phyloP scores from a whole-genome alignment of 2,329 filamentous ascomycete species.

The Bipolaris sorokiniana region DNA sequence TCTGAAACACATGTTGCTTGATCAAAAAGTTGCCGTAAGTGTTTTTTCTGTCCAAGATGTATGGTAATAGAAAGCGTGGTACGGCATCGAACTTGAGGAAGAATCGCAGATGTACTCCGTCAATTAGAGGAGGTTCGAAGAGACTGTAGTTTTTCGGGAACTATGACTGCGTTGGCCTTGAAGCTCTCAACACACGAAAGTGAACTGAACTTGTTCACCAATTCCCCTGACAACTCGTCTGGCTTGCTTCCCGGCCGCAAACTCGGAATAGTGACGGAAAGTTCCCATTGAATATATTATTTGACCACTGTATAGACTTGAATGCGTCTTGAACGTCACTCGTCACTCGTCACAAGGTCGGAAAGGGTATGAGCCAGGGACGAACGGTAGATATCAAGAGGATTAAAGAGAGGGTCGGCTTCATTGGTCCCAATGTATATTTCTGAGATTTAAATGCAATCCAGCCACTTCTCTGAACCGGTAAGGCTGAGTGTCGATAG shows the following conservation, averaged over 20 bases:
- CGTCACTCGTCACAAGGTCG: slow-evolving; percentile 16
- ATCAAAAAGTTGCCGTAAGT: slow-evolving; percentile 57
- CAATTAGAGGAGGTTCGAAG: slow-evolving; percentile 65
- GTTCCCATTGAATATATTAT: slow-evolving; percentile 42
- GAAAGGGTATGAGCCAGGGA: slow-evolving; percentile 32
- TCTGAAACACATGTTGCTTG: slow-evolving; percentile 58
- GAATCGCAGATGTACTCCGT: slow-evolving; percentile 70
- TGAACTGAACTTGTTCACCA: slow-evolving; percentile 19
- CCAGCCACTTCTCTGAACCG: background rate
- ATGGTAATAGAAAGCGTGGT: slow-evolving; percentile 65
- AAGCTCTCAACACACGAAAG: slow-evolving; percentile 17
- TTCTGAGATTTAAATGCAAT: background rate
- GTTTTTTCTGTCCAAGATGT: slow-evolving; percentile 61
- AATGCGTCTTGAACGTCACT: slow-evolving; percentile 28
- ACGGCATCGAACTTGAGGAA: slow-evolving; percentile 68
- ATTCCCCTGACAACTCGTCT: background rate
- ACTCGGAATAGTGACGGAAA: slow-evolving; percentile 36
- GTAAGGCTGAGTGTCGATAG: background rate
- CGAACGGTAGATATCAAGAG: slow-evolving; percentile 35
- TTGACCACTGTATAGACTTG: slow-evolving; percentile 38
- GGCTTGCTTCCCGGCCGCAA: slow-evolving; percentile 33
- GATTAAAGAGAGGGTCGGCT: slow-evolving; percentile 25
- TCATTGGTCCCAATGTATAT: background rate
- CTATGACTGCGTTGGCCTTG: slow-evolving; percentile 29
- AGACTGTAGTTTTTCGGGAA: slow-evolving; percentile 72